These are phyloP conservation scores for Trichoderma pleuroti DNA, from an alignment of 2,329 filamentous ascomycete genomes.

Conservation along the genomic window DNA sequence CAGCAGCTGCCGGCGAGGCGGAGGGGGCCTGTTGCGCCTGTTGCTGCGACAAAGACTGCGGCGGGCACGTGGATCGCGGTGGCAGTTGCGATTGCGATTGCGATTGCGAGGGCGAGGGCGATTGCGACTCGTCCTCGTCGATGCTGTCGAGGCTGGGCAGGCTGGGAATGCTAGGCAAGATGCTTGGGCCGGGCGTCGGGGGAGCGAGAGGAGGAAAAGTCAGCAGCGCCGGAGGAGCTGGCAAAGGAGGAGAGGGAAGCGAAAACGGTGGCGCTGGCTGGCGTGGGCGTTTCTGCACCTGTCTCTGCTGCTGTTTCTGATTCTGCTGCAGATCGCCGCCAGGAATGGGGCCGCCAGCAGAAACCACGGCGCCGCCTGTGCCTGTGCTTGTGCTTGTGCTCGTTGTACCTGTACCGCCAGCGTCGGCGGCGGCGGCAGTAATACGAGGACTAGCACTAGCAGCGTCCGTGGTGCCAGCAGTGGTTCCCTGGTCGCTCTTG, in stretches of 20 bases:
- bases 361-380: not conserved
- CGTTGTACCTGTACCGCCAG: not conserved
- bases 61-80: not conserved
- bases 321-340: conserved; percentile 11
- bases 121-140: conserved; percentile 19
- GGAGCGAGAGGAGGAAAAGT: not conserved
- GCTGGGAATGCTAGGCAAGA: not conserved
- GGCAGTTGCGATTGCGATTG: not conserved
- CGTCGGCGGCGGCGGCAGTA: not conserved
- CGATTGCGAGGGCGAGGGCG: not conserved
- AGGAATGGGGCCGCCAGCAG: conserved; percentile 6
- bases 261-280: conserved; percentile 10
- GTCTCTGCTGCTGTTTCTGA: conserved; percentile 12
- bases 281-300: conserved; percentile 7
- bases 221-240: not conserved
- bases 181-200: not conserved
- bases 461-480: not conserved
- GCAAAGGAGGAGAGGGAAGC: conserved; percentile 14
- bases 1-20: not conserved
- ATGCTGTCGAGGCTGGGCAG: conserved; percentile 19
- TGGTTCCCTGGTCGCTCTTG: conserved; percentile 4
- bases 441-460: conserved; percentile 1
- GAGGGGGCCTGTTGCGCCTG: not conserved
- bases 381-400: not conserved
- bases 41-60: not conserved